Evolutionary conservation across 495 filamentous ascomycete species (phyloP).

Genomic region (Hypoxylon perforatum): DNA sequence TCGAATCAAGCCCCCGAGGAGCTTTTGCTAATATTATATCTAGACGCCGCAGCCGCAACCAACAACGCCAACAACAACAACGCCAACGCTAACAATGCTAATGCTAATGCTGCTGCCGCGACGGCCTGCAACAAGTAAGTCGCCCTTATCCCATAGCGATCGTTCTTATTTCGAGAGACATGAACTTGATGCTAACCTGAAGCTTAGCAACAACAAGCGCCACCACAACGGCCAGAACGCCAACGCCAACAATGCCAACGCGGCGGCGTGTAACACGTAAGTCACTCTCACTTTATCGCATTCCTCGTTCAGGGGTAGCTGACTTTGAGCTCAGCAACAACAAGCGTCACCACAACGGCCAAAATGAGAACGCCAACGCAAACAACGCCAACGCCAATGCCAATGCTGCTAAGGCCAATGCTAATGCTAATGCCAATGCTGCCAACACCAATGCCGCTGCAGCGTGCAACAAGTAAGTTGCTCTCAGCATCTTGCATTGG

Average conservation of each 20-base stretch:
- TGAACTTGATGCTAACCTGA: not conserved
- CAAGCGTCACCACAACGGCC: constrained; percentile 2
- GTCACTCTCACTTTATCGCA: constrained; percentile 4
- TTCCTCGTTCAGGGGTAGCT: no score
- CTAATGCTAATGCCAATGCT: not conserved
- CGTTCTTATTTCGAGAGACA: no score
- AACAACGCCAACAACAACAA: constrained; percentile 1
- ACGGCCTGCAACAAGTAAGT: not conserved
- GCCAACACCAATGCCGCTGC: constrained; percentile 1
- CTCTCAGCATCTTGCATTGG: not conserved
- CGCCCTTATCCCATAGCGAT: no score
- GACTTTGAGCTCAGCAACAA: constrained; percentile 25
- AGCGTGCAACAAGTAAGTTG: not conserved
- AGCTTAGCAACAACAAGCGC: not conserved
- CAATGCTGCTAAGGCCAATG: not conserved
- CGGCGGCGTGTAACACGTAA: constrained; percentile 19
- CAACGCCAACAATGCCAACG: constrained; percentile 19
- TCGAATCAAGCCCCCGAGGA: not conserved
- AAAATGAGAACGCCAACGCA: constrained; percentile 13
- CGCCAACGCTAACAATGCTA: not conserved
- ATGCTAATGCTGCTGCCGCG: not conserved
- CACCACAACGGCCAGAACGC: constrained; percentile 2
- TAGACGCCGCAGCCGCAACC: constrained; percentile 21
- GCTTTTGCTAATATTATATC: not conserved
- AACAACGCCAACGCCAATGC: not conserved